Percentiles rank a stretch among this genome's conserved stretches.
phyloP scores from a whole-genome alignment of 2,329 filamentous ascomycete genomes.

The Aureobasidium sp. region DNA sequence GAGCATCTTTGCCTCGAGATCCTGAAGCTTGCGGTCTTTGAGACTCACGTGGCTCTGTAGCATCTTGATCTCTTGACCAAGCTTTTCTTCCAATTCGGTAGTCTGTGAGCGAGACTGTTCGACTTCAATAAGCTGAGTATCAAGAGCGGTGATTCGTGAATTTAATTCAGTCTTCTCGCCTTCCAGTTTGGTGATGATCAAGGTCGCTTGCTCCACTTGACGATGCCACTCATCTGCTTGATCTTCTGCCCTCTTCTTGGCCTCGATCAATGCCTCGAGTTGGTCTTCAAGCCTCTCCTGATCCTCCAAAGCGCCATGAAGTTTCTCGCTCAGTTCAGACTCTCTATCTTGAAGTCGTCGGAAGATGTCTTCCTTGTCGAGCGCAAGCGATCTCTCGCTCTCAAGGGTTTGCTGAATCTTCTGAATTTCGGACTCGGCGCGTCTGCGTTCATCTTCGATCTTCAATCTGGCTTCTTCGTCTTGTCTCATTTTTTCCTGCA shows the following conservation, averaged over 20 bases:
- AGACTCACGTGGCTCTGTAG: slow-evolving; percentile 81
- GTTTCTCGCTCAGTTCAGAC: slow-evolving; percentile 83
- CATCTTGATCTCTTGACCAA: slow-evolving; percentile 82
- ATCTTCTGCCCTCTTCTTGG: slow-evolving; percentile 81
- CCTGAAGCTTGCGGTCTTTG: slow-evolving; percentile 83
- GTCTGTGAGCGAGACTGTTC: slow-evolving; percentile 64
- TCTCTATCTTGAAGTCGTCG: slow-evolving; percentile 91
- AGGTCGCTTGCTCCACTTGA: slow-evolving; percentile 86
- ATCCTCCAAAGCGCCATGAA: slow-evolving; percentile 85
- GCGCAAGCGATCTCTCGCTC: slow-evolving; percentile 85
- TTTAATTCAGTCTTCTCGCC: slow-evolving; percentile 73
- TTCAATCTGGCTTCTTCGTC: slow-evolving; percentile 69
- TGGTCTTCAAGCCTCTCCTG: slow-evolving; percentile 92
- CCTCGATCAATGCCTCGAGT: slow-evolving; percentile 77
- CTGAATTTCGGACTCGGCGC: slow-evolving; percentile 78
- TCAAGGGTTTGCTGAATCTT: slow-evolving; percentile 90
- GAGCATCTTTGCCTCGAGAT: slow-evolving; percentile 76
- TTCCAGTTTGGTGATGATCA: slow-evolving; percentile 79
- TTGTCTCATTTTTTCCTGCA: slow-evolving; percentile 75
- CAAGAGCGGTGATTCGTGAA: slow-evolving; percentile 60
- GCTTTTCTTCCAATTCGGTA: slow-evolving; percentile 65
- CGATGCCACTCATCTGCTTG: slow-evolving; percentile 70
- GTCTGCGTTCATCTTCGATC: slow-evolving; percentile 84
- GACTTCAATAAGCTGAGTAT: slow-evolving; percentile 63
- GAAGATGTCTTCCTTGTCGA: slow-evolving; percentile 99